phyloP scores from a whole-genome alignment of 768 basidiomycete species.

The Amanita rimosa region DNA sequence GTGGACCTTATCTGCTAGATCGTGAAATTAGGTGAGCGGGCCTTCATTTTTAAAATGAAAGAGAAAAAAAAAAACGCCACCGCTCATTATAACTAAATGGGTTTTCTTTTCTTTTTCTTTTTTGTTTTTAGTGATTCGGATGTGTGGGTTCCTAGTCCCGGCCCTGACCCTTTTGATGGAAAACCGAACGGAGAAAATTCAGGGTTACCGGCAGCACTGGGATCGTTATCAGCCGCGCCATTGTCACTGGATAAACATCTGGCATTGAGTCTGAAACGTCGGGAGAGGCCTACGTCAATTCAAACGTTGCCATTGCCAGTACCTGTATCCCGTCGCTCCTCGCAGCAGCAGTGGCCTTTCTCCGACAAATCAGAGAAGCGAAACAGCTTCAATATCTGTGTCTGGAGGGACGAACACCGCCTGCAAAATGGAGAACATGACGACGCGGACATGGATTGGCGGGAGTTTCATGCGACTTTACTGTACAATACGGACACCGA shows the following conservation, averaged over 20 bases:
- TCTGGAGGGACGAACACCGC: not conserved
- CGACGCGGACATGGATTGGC: constrained; percentile 40
- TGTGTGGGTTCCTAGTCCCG: not conserved
- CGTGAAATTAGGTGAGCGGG: constrained; percentile 15
- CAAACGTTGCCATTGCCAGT: constrained; percentile 15
- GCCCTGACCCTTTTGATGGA: not conserved
- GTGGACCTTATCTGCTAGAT: constrained; percentile 18
- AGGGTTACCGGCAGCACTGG: not conserved
- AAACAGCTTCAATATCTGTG: not conserved
- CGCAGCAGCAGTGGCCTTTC: constrained; percentile 1
- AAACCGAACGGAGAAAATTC: not conserved
- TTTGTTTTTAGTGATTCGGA: no score
- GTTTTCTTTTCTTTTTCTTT: no score
- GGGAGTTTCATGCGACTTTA: constrained; percentile 39
- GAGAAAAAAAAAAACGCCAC: not conserved
- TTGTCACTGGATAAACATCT: constrained; percentile 3
- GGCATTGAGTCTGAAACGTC: not conserved
- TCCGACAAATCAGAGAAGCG: not conserved
- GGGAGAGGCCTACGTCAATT: constrained; percentile 12
- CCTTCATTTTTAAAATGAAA: no score
- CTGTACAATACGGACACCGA: not conserved
- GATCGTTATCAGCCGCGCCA: not conserved
- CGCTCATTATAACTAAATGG: not conserved
- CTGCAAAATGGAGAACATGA: constrained; percentile 12
- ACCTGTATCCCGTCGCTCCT: not conserved